These are phyloP conservation scores for Lumnitzera littorea DNA, from an alignment of 345 rosid species.

Conservation along the genomic window DNA sequence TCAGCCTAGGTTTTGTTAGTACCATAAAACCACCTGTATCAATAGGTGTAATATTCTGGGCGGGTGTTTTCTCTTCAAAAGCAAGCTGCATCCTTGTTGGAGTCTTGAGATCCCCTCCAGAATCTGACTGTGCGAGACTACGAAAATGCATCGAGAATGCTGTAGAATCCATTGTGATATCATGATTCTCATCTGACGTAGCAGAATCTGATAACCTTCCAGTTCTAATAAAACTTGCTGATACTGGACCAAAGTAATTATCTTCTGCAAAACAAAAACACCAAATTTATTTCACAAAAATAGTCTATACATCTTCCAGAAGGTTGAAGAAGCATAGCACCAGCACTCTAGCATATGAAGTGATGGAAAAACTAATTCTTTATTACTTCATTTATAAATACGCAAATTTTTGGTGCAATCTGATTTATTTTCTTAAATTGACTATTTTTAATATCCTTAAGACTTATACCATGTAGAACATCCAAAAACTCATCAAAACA, in stretches of 20 bases:
- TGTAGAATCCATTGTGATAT: conserved; percentile 88
- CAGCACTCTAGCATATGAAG: neutral
- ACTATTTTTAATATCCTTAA: too few relatives aligned
- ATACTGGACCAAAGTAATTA: conserved; percentile 83
- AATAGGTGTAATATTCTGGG: conserved; percentile 25
- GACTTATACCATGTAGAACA: too few relatives aligned
- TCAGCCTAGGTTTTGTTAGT: conserved; percentile 46
- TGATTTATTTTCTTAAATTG: too few relatives aligned
- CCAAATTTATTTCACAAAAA: neutral
- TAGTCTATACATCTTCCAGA: conserved; percentile 3
- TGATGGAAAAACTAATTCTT: neutral
- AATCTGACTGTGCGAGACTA: conserved; percentile 66
- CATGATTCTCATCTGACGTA: conserved; percentile 64
- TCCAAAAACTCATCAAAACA: too few relatives aligned
- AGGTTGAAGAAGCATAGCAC: neutral
- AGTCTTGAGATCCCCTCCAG: conserved; percentile 52
- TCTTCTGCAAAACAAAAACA: conserved; percentile 22
- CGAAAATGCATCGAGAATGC: conserved; percentile 87
- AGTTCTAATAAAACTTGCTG: conserved; percentile 66
- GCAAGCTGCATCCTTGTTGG: conserved; percentile 23
- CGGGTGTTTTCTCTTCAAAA: conserved; percentile 55
- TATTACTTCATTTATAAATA: too few relatives aligned
- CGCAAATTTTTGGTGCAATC: too few relatives aligned
- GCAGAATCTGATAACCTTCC: conserved; percentile 60
- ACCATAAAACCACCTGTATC: conserved; percentile 54